Conservation (phyloP, 2,329 filamentous ascomycete genomes). For the Pyrenochaeta sp. region DNA sequence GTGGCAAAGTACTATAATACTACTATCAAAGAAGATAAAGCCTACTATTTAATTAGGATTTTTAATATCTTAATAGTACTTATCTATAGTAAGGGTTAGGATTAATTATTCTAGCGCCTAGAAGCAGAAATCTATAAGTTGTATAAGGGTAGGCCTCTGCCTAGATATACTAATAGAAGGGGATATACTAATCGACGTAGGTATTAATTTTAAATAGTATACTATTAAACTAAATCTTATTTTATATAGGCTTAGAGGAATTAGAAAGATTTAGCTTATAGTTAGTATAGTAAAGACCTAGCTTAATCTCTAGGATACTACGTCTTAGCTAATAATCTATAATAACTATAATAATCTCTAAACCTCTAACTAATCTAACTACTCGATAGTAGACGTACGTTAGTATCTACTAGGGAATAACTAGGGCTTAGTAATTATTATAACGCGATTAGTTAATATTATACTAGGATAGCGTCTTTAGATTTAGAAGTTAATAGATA, state of each 20-base stretch:
- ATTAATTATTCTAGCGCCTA: constrained; percentile 17
- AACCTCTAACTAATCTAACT: constrained; percentile 16
- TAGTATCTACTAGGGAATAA: constrained; percentile 4
- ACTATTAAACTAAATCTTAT: constrained; percentile 5
- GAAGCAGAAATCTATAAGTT: constrained; percentile 23
- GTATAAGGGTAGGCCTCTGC: constrained; percentile 16
- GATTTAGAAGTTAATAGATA: constrained; percentile 6
- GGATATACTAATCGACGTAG: constrained; percentile 16
- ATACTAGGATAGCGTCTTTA: constrained; percentile 4
- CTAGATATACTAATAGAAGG: constrained; percentile 12
- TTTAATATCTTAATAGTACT: constrained; percentile 11
- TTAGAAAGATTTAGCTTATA: constrained; percentile 36
- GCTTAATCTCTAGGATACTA: constrained; percentile 49
- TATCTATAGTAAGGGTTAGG: constrained; percentile 20
- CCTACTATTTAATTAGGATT: neutral
- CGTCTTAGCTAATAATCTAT: constrained; percentile 52
- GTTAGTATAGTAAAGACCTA: constrained; percentile 49
- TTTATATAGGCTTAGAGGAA: constrained; percentile 21
- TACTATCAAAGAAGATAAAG: neutral
- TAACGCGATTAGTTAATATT: constrained; percentile 12
- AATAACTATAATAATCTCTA: constrained; percentile 56
- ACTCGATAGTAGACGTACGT: constrained; percentile 42
- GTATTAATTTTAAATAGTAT: constrained; percentile 12
- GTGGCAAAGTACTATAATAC: constrained; percentile 25
- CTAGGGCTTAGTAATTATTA: constrained; percentile 9